Evolutionary conservation across 108 stramenopile genomes (phyloP).

Genomic region (Skeletonema menzelii): DNA sequence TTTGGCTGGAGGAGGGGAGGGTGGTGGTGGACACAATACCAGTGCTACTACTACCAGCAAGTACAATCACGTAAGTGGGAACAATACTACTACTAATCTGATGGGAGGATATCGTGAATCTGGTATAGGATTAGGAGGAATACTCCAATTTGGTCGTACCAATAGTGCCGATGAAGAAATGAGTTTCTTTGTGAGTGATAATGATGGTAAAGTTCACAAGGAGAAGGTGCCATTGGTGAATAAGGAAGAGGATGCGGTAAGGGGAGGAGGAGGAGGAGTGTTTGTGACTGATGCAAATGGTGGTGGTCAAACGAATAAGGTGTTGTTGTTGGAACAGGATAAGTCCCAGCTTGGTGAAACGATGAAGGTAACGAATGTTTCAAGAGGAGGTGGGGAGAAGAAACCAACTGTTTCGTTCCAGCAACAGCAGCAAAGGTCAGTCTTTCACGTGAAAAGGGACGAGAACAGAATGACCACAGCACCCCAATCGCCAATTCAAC

Average conservation of each 20-base stretch:
- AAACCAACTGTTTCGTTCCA: not conserved
- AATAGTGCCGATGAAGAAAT: slow-evolving; percentile 12
- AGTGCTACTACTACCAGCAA: no score
- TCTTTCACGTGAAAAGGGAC: not conserved
- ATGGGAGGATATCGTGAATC: not conserved
- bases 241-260: not conserved
- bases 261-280: no score
- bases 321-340: not conserved
- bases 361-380: not conserved
- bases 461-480: not conserved
- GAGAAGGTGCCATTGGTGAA: slow-evolving; percentile 2
- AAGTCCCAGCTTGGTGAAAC: not conserved
- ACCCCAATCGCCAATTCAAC: not conserved
- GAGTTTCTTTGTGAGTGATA: slow-evolving; percentile 16
- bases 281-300: not conserved
- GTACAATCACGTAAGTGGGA: not conserved
- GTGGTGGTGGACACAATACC: not conserved
- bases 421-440: not conserved
- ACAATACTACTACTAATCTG: not conserved
- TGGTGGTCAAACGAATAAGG: not conserved
- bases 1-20: not conserved
- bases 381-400: not conserved
- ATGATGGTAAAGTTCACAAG: slow-evolving; percentile 7
- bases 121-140: not conserved
- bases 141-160: not conserved